A percentile compares a stretch with the other conserved stretches of the same genome.
These are phyloP conservation scores for Allantophomopsis cytisporea DNA, from an alignment of 2,329 filamentous ascomycete species.

Conservation along the genomic window DNA sequence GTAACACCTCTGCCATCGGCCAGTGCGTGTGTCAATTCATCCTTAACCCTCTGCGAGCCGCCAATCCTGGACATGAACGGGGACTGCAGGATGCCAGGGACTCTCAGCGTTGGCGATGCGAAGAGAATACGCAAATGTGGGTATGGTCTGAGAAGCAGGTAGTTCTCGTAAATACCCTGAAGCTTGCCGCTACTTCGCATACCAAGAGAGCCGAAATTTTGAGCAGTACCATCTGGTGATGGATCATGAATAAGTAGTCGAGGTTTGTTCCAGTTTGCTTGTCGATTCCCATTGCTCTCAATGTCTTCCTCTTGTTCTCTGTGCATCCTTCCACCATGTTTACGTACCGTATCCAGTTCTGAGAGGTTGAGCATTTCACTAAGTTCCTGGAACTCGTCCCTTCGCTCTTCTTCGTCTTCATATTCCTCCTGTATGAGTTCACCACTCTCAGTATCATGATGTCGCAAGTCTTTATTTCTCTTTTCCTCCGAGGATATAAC, in stretches of 20 bases:
- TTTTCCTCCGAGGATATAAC: constrained; percentile 18
- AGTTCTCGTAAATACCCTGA: constrained; percentile 36
- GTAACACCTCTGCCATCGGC: constrained; percentile 58
- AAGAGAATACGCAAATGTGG: constrained; percentile 56
- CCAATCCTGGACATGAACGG: constrained; percentile 40
- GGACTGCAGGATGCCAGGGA: constrained; percentile 53
- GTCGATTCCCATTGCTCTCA: constrained; percentile 23
- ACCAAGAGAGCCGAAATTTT: constrained; percentile 7
- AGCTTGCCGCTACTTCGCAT: constrained; percentile 22
- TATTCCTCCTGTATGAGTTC: constrained; percentile 8
- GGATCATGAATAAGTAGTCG: constrained; percentile 25
- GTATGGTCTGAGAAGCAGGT: constrained; percentile 51
- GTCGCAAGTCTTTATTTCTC: constrained; percentile 13
- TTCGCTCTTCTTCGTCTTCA: constrained; percentile 17
- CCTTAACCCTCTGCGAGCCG: constrained; percentile 30
- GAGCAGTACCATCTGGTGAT: constrained; percentile 9
- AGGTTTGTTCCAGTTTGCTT: constrained; percentile 23
- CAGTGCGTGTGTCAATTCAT: constrained; percentile 42
- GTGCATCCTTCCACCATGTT: constrained; percentile 51
- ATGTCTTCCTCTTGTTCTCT: constrained; percentile 29
- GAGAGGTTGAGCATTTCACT: constrained; percentile 55
- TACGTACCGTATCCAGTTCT: constrained; percentile 52
- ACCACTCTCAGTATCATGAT: constrained; percentile 12
- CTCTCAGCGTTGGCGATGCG: constrained; percentile 51
- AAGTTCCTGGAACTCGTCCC: constrained; percentile 51